Evolutionary conservation across 331 rosid genomes (phyloP).

Genomic region (Rosa hybrid): DNA sequence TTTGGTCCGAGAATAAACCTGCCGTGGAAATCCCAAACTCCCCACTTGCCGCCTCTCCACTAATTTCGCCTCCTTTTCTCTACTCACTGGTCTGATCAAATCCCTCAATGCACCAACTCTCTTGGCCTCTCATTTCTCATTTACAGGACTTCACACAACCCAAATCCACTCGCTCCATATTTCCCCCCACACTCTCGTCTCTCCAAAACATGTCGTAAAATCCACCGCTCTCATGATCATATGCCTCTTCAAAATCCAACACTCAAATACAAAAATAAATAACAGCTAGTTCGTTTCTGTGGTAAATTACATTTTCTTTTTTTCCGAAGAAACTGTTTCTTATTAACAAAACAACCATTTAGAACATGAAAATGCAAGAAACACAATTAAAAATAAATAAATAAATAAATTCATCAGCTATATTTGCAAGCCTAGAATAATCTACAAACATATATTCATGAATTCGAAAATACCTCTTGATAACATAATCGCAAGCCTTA

Average conservation of each 20-base stretch:
- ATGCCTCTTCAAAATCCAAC: not conserved
- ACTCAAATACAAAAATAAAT: not conserved
- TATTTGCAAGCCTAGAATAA: not conserved
- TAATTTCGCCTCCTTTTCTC: not conserved
- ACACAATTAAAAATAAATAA: too few relatives aligned
- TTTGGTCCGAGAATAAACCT: not conserved
- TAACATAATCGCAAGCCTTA: slow-evolving; percentile 43
- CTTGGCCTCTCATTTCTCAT: not conserved
- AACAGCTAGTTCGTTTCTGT: too few relatives aligned
- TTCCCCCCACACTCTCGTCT: not conserved
- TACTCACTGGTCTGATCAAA: not conserved
- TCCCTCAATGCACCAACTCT: not conserved
- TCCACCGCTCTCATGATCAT: not conserved
- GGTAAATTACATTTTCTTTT: too few relatives aligned
- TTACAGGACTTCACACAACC: not conserved
- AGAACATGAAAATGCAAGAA: not conserved
- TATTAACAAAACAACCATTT: too few relatives aligned
- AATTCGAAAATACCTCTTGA: slow-evolving; percentile 35
- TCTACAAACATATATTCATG: not conserved
- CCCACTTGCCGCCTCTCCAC: not conserved
- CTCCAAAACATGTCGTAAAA: not conserved
- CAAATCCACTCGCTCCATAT: not conserved
- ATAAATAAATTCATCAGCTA: not conserved
- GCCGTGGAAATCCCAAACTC: not conserved
- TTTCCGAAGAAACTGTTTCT: too few relatives aligned